Conservation (phyloP, 805 yeast genomes). For the Nakazawaea ishiwadae region DNA sequence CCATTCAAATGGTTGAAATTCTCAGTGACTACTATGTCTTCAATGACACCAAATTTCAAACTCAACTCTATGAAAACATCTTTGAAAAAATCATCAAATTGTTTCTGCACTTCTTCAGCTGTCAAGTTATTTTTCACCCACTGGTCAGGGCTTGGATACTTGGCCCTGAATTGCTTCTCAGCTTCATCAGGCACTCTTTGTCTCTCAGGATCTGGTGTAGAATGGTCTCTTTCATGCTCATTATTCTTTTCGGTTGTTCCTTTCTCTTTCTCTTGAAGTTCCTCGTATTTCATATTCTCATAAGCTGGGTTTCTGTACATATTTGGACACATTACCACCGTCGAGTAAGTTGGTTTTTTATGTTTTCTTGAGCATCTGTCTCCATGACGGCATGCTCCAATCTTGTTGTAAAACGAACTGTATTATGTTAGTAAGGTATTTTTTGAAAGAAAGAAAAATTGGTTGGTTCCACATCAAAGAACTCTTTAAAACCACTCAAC, state of each 20-base stretch:
- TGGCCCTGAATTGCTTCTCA: conserved; percentile 5
- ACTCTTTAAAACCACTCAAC: not conserved
- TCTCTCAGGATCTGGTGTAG: not conserved
- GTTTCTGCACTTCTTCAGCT: conserved; percentile 33
- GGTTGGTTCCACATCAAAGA: too few relatives aligned
- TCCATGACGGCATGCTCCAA: conserved; percentile 94
- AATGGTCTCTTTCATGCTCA: not conserved
- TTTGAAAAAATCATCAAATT: conserved; percentile 59
- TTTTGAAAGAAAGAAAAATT: not conserved
- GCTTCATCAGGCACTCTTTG: conserved; percentile 8
- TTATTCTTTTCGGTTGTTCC: conserved; percentile 1
- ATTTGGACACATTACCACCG: conserved; percentile 61
- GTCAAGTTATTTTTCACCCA: conserved; percentile 19
- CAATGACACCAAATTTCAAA: conserved; percentile 42
- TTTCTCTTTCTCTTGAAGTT: conserved; percentile 15
- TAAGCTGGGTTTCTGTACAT: conserved; percentile 58
- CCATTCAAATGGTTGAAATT: conserved; percentile 84
- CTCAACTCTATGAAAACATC: conserved; percentile 67
- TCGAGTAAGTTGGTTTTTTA: conserved; percentile 58
- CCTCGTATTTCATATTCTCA: conserved; percentile 29
- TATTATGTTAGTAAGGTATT: not conserved
- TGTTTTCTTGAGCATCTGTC: conserved; percentile 78
- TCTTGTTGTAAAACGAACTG: conserved; percentile 58
- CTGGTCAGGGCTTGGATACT: conserved; percentile 1
- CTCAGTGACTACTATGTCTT: conserved; percentile 70